Percentiles rank a stretch among this genome's conserved stretches.
These are phyloP conservation scores for Melocanna baccifera DNA, from an alignment of 176 grass and related monocot species.

Conservation along the genomic window DNA sequence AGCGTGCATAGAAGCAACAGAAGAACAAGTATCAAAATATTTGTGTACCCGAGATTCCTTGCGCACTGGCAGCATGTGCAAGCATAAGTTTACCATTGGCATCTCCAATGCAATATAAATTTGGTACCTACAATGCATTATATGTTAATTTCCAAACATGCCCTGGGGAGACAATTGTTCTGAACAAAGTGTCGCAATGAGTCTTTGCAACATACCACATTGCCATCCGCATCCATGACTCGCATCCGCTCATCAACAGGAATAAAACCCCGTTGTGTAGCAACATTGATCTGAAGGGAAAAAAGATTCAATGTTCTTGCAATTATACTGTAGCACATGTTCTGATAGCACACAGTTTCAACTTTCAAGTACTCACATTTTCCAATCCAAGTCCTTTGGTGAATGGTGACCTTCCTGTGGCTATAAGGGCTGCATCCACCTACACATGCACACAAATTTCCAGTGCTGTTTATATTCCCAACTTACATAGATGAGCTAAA, in stretches of 20 bases:
- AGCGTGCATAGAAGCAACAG: neutral
- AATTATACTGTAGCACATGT: no score
- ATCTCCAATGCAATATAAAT: slow-evolving; percentile 76
- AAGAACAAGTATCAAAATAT: no score
- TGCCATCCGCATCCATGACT: slow-evolving; percentile 53
- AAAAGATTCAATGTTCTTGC: no score
- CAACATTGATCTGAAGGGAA: slow-evolving; percentile 58
- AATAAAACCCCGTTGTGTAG: slow-evolving; percentile 60
- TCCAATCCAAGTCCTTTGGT: slow-evolving; percentile 83
- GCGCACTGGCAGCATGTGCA: slow-evolving; percentile 71
- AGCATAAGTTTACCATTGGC: slow-evolving; percentile 76
- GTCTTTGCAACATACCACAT: slow-evolving; percentile 40
- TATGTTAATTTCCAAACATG: no score
- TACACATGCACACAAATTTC: slow-evolving; percentile 2
- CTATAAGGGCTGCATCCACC: slow-evolving; percentile 75
- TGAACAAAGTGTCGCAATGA: neutral
- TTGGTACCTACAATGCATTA: slow-evolving; percentile 36
- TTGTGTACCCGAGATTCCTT: slow-evolving; percentile 60
- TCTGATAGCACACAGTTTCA: neutral
- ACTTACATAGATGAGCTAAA: neutral
- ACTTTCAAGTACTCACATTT: slow-evolving; percentile 39
- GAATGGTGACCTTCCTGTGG: slow-evolving; percentile 68
- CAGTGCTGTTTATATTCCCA: no score
- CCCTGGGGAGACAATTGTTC: no score
- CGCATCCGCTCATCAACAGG: slow-evolving; percentile 65